These are phyloP conservation scores for Pontederia crassipes DNA, from an alignment of 176 grass and related monocot genomes.

Conservation along the genomic window DNA sequence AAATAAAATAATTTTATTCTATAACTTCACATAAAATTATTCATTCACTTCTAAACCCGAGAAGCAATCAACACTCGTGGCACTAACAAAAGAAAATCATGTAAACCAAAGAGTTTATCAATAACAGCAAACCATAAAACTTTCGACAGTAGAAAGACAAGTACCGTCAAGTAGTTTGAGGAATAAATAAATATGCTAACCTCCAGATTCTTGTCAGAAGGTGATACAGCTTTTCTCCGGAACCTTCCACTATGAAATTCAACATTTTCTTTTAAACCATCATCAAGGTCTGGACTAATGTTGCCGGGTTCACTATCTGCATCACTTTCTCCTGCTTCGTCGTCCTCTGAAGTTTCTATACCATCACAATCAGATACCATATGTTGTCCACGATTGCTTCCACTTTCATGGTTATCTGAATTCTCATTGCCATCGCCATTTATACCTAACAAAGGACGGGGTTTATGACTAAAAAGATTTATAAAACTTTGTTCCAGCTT, in stretches of 20 bases:
- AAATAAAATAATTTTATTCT: too few relatives aligned
- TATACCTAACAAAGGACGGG: conserved; percentile 20
- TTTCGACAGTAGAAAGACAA: neutral
- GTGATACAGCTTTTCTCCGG: conserved; percentile 69
- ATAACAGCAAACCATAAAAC: conserved; percentile 21
- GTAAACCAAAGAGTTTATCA: neutral
- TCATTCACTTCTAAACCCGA: too few relatives aligned
- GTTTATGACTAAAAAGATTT: conserved; percentile 49
- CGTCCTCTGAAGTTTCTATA: conserved; percentile 7
- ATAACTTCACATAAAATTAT: too few relatives aligned
- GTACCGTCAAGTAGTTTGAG: too few relatives aligned
- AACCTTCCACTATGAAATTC: conserved; percentile 52
- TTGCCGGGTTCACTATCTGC: conserved; percentile 30
- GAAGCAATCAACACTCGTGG: too few relatives aligned
- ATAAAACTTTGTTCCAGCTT: conserved; percentile 91
- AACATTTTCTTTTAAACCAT: conserved; percentile 59
- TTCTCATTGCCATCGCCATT: conserved; percentile 16
- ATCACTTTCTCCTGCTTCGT: conserved; percentile 23
- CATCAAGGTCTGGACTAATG: conserved; percentile 44
- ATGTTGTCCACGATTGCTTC: conserved; percentile 21
- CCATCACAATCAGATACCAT: neutral
- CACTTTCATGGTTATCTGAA: conserved; percentile 2
- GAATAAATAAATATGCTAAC: too few relatives aligned
- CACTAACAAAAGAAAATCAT: neutral
- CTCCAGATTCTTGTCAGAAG: conserved; percentile 42